Base-by-base conservation (phyloP, 2,329 filamentous ascomycete species). In the Trichophaea hybrida region DNA sequence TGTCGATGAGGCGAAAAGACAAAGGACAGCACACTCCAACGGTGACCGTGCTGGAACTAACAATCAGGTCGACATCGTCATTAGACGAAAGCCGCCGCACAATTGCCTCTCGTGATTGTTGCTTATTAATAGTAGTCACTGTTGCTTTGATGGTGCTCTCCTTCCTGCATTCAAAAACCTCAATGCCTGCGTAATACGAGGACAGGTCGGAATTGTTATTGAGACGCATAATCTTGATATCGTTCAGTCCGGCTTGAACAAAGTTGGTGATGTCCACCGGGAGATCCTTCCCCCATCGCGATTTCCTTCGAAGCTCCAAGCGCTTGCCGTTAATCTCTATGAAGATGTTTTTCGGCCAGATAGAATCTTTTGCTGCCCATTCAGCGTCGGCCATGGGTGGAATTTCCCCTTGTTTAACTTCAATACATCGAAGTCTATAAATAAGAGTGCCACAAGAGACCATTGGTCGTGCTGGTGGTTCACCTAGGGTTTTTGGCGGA, bases 271-370 rank as follows among this genome's bases (percentile, higher is more conserved):
- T 74, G 65, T 95, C 88, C 5, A 86, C 74, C 0, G 90, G 83
- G 6, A 88, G 71, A 66, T 94, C 86, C 66, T 83, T 86, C 8
- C 83, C 83, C 68, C 90, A 79, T 62, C 93, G 83, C 0, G 80
- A 71, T 67, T 86, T 88, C 33, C 85, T 79, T 44, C 84, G 79
- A 7, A 81, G 70, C 31, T 75, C 74, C 13, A 88, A 70, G 8
- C 81, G 74, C 0, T 72, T 69, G 0, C 71, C 75, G 66, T 95
- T 94, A 61, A 94, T 71, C 13, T 78, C 75, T 61, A 91, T 76
- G 62, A 83, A 87, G 0, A 88, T 75, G 55, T 80, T 78, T 38
- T 78, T 75, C 0, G 88, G 87, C 89, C 88, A 96, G 24, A 71
- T 69, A 5, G 79, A 84, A 37, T 84, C 79, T n/a, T 75, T 71